Conservation (phyloP, 345 rosid species). For the Eucalyptus paniculata region DNA sequence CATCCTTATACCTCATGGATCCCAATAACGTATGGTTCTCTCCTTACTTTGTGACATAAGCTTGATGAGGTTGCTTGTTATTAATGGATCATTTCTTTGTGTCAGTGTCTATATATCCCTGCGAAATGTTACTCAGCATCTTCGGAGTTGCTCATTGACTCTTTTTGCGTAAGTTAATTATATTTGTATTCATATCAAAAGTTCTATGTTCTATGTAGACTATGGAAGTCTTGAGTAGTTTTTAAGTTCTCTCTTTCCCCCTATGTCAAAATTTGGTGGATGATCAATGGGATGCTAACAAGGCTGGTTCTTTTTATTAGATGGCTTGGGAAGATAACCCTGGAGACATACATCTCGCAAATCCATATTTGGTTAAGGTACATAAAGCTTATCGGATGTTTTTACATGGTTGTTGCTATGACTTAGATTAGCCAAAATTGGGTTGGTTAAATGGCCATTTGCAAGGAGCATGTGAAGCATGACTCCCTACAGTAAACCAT, state of each 20-base stretch:
- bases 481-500: neutral
- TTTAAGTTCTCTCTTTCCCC: neutral
- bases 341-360: constrained; percentile 90
- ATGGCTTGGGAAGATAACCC: constrained; percentile 89
- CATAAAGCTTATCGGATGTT: neutral
- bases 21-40: constrained; percentile 75
- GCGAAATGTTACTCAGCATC: constrained; percentile 71
- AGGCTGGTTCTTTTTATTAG: constrained; percentile 12
- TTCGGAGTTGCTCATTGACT: constrained; percentile 84
- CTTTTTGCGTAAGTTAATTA: constrained; percentile 74
- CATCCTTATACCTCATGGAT: constrained; percentile 99
- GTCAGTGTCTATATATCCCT: constrained; percentile 84
- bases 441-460: neutral
- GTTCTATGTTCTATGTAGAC: neutral
- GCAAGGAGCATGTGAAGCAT: neutral
- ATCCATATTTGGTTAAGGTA: constrained; percentile 98
- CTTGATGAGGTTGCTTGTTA: neutral
- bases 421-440: neutral
- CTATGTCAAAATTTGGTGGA: neutral
- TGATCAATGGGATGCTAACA: neutral
- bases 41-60: neutral
- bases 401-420: neutral
- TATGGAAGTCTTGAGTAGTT: no score
- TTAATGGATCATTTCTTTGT: neutral
- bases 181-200: neutral